These are phyloP conservation scores for Amanita fuliginea DNA, from an alignment of 768 basidiomycete genomes.

Conservation along the genomic window DNA sequence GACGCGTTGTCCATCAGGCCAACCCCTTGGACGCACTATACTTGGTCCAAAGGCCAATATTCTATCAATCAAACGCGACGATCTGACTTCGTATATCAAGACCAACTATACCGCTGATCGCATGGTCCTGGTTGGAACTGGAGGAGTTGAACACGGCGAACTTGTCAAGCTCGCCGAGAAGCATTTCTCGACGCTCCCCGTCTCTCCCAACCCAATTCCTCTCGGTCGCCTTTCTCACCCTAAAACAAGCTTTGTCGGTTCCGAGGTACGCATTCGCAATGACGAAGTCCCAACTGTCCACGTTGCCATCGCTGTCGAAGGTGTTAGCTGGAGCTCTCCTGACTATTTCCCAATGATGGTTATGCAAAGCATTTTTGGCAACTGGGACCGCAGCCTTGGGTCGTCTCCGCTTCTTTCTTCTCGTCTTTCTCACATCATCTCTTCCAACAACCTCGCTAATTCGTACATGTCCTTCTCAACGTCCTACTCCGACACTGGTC, in stretches of 20 bases:
- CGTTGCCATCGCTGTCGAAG: constrained; percentile 95
- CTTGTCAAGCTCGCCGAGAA: constrained; percentile 93
- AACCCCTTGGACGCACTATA: constrained; percentile 93
- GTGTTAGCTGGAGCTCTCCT: constrained; percentile 94
- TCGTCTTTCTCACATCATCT: constrained; percentile 83
- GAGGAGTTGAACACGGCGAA: constrained; percentile 85
- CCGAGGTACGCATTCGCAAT: constrained; percentile 92
- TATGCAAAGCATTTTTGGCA: constrained; percentile 95
- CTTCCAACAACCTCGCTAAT: constrained; percentile 93
- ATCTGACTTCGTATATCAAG: constrained; percentile 85
- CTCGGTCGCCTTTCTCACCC: constrained; percentile 72
- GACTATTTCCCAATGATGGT: constrained; percentile 99
- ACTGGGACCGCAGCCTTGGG: constrained; percentile 97
- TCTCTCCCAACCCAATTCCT: constrained; percentile 79
- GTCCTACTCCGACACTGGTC: constrained; percentile 95
- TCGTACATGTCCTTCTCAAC: constrained; percentile 99
- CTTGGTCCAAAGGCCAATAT: constrained; percentile 96
- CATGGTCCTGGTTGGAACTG: constrained; percentile 97
- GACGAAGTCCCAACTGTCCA: constrained; percentile 84
- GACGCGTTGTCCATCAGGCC: constrained; percentile 38
- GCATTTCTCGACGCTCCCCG: constrained; percentile 83
- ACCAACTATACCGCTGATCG: constrained; percentile 98
- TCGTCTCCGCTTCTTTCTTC: constrained; percentile 84
- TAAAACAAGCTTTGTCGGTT: constrained; percentile 79
- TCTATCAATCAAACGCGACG: constrained; percentile 85